phyloP scores from a whole-genome alignment of 2,329 filamentous ascomycete genomes.

The Leptographium procerum region DNA sequence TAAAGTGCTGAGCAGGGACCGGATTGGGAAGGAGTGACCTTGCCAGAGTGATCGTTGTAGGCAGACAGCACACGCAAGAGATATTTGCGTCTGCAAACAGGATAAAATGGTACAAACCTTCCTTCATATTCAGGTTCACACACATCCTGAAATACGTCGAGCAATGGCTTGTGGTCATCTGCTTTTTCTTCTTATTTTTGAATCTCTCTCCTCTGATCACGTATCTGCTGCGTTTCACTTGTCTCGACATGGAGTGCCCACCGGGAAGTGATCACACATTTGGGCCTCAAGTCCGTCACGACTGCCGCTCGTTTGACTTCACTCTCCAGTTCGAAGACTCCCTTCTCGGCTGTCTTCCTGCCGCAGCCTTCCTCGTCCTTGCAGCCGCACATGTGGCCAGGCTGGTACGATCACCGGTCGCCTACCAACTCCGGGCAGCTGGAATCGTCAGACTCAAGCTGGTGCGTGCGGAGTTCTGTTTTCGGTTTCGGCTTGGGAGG shows the following conservation, averaged over 20 bases:
- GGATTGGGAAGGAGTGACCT: not conserved
- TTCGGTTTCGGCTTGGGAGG: too few species aligned
- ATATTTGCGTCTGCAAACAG: not conserved
- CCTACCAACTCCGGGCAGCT: not conserved
- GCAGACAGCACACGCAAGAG: not conserved
- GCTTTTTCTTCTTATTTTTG: too few species aligned
- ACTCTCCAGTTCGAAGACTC: not conserved
- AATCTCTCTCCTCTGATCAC: too few species aligned
- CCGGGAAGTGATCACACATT: not conserved
- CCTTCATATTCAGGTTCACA: too few species aligned
- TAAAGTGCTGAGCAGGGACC: too few species aligned
- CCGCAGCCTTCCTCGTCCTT: not conserved
- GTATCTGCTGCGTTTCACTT: too few species aligned
- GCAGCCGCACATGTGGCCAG: not conserved
- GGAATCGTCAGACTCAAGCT: not conserved
- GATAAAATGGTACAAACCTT: not conserved
- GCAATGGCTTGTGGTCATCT: too few species aligned
- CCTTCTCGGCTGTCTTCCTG: not conserved
- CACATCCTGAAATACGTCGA: not conserved
- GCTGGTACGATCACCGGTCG: not conserved
- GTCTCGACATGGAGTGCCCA: not conserved
- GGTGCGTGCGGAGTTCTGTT: too few species aligned
- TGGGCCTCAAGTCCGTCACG: not conserved
- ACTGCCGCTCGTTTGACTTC: not conserved
- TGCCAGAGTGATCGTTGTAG: not conserved